phyloP scores from a whole-genome alignment of 2,329 filamentous ascomycete genomes.

The Fusarium albosuccineum region DNA sequence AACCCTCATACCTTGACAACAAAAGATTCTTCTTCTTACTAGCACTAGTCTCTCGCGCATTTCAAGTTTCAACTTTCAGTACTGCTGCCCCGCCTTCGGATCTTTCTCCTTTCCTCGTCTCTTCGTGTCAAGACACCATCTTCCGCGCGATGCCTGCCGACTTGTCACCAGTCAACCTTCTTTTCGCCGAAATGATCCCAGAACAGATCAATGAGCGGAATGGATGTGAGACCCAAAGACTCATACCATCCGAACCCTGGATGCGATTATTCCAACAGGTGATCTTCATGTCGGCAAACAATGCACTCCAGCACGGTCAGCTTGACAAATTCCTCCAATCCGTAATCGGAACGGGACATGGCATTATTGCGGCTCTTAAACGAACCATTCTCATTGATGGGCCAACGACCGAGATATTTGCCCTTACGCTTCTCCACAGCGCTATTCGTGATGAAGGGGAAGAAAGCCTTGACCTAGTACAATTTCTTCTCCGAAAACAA shows the following conservation, averaged over 20 bases:
- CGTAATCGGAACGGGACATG: not conserved
- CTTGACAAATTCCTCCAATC: accelerated
- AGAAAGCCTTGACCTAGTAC: accelerated
- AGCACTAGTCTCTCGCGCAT: too few relatives aligned
- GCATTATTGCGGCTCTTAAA: not conserved
- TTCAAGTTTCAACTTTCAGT: too few relatives aligned
- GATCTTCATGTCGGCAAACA: not conserved
- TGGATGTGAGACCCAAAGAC: accelerated
- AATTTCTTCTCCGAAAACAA: not conserved
- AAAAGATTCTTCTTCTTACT: too few relatives aligned
- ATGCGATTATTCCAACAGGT: not conserved
- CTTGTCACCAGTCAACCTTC: too few relatives aligned
- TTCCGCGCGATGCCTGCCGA: too few relatives aligned
- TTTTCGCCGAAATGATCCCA: not conserved
- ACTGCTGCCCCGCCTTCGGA: too few relatives aligned
- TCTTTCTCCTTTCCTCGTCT: too few relatives aligned
- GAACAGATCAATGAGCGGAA: accelerated
- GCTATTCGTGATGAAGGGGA: accelerated
- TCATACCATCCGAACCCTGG: not conserved
- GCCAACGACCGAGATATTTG: accelerated
- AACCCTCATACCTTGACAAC: not conserved
- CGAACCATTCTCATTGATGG: accelerated
- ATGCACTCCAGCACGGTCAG: accelerated
- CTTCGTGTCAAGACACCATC: too few relatives aligned
- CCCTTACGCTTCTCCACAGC: accelerated